phyloP scores from a whole-genome alignment of 2,329 filamentous ascomycete species.

The Penicillium janthinellum region DNA sequence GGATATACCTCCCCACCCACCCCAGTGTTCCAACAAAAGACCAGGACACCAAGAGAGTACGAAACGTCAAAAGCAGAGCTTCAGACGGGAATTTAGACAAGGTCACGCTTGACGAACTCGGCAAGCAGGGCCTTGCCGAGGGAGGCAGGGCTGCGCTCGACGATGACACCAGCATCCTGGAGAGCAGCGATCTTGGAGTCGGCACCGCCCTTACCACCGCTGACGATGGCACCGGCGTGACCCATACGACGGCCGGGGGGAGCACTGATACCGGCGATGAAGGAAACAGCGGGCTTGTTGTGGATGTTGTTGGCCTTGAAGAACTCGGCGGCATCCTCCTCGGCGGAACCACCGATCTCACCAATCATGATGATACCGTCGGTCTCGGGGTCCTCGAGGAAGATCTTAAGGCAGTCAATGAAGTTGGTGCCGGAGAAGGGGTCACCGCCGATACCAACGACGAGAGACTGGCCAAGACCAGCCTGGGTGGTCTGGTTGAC shows the following conservation, averaged over 20 bases:
- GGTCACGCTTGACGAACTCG: slow-evolving; percentile 93
- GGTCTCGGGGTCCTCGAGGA: slow-evolving; percentile 92
- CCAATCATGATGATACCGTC: slow-evolving; percentile 99
- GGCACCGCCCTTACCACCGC: slow-evolving; percentile 94
- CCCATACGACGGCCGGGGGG: slow-evolving; percentile 97
- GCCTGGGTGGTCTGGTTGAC: slow-evolving; percentile 99
- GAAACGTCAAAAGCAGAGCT: slow-evolving; percentile 17
- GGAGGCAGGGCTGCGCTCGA: slow-evolving; percentile 89
- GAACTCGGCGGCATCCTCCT: slow-evolving; percentile 98
- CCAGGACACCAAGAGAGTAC: slow-evolving; percentile 20
- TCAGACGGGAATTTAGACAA: slow-evolving; percentile 66
- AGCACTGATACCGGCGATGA: slow-evolving; percentile 97
- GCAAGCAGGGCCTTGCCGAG: slow-evolving; percentile 92
- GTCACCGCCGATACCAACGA: slow-evolving; percentile 97
- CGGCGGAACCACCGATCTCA: slow-evolving; percentile 95
- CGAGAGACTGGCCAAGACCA: slow-evolving; percentile 94
- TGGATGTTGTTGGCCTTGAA: slow-evolving; percentile 86
- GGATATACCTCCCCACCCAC: slow-evolving; percentile 25
- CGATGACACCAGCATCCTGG: slow-evolving; percentile 88
- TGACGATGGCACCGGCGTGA: slow-evolving; percentile 97
- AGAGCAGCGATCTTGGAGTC: slow-evolving; percentile 98
- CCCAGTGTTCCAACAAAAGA: slow-evolving; percentile 17
- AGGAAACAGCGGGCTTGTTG: slow-evolving; percentile 95
- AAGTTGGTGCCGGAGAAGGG: slow-evolving; percentile 99
- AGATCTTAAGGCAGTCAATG: slow-evolving; percentile 98